phyloP scores from a whole-genome alignment of 176 grass and related monocot genomes.

The Bothriochloa decipiens region DNA sequence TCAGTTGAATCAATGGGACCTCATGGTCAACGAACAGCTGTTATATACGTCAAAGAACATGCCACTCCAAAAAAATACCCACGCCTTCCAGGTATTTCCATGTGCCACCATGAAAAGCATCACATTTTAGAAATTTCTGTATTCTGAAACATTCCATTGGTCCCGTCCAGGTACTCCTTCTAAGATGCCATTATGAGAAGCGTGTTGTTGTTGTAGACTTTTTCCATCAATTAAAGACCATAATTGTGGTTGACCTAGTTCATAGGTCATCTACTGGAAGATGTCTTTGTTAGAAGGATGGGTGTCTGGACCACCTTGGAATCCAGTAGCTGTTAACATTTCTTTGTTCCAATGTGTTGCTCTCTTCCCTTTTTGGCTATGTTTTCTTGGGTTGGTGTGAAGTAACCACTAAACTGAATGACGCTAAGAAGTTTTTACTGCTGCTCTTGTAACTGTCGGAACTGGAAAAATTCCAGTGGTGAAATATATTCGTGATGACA shows the following conservation, averaged over 20 bases:
- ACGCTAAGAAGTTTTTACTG: not conserved
- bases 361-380: not conserved
- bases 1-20: conserved; percentile 84
- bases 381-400: not conserved
- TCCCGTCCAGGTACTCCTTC: conserved; percentile 69
- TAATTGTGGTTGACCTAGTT: not conserved
- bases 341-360: not conserved
- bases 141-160: not conserved
- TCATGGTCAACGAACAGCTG: conserved; percentile 74
- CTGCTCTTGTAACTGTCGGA: not conserved
- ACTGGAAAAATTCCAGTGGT: conserved; percentile 2
- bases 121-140: conserved; percentile 1
- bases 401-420: not conserved
- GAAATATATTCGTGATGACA: not conserved
- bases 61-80: conserved; percentile 76
- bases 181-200: conserved; percentile 82
- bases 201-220: not conserved
- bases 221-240: not conserved
- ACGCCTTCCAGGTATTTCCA: conserved; percentile 58
- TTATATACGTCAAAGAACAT: conserved; percentile 68
- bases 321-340: not conserved
- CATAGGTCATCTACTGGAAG: not conserved
- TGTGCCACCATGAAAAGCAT: conserved; percentile 49
- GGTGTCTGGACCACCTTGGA: not conserved
- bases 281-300: not conserved